Percentiles rank a stretch among this genome's conserved stretches.
Conservation (phyloP, 192 early-diverging fungal genomes). For the Allomyces arbusculus region DNA sequence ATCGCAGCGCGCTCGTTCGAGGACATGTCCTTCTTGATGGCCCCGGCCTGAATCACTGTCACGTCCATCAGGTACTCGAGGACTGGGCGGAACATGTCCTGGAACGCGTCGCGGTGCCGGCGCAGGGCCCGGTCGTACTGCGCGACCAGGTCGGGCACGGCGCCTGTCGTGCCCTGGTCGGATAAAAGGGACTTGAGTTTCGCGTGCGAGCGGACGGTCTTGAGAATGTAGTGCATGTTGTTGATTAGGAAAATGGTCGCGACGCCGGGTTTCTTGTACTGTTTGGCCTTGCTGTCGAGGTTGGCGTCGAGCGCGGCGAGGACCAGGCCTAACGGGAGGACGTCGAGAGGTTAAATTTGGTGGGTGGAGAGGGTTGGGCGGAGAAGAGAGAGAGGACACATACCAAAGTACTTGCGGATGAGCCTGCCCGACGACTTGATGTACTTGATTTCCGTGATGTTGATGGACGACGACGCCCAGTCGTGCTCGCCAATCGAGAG, state of each 20-base stretch:
- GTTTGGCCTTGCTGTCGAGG: neutral
- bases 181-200: neutral
- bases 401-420: neutral
- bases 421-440: neutral
- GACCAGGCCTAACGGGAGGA: neutral
- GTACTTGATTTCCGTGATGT: neutral
- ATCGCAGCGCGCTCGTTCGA: neutral
- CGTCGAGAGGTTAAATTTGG: neutral
- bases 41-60: neutral
- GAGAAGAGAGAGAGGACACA: neutral
- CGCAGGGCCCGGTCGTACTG: neutral
- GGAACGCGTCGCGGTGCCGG: neutral
- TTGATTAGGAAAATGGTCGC: neutral
- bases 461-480: neutral
- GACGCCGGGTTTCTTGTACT: neutral
- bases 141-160: neutral
- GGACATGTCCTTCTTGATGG: neutral
- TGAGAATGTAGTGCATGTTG: neutral
- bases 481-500: neutral
- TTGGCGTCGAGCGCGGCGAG: neutral
- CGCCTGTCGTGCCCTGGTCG: neutral
- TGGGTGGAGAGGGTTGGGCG: no score
- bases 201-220: neutral
- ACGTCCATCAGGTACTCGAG: neutral
- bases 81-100: neutral